phyloP scores from a whole-genome alignment of 2,329 filamentous ascomycete species.

The Plectosphaerella plurivora region DNA sequence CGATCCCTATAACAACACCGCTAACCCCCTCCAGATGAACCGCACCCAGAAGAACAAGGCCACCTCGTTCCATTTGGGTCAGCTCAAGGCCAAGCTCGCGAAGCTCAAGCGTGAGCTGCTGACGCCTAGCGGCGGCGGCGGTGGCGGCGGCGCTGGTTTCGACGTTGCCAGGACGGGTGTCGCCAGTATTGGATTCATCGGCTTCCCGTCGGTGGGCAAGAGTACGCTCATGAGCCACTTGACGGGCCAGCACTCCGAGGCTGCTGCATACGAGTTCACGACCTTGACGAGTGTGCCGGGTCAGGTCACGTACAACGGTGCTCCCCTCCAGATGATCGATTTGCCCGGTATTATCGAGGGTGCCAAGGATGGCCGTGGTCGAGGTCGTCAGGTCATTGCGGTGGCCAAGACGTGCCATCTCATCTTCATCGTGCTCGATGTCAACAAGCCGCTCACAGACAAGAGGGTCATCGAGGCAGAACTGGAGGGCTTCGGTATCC shows the following conservation, averaged over 20 bases:
- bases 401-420: slow-evolving; percentile 98
- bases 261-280: slow-evolving; percentile 96
- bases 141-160: slow-evolving; percentile 83
- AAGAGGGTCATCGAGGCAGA: slow-evolving; percentile 94
- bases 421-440: slow-evolving; percentile 97
- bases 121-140: slow-evolving; percentile 78
- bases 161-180: slow-evolving; percentile 97
- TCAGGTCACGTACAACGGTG: slow-evolving; percentile 93
- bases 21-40: slow-evolving; percentile 65
- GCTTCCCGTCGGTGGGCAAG: slow-evolving; percentile 97
- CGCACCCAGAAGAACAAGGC: slow-evolving; percentile 97
- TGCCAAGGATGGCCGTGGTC: slow-evolving; percentile 95
- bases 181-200: slow-evolving; percentile 94
- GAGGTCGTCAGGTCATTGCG: slow-evolving; percentile 96
- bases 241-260: slow-evolving; percentile 96
- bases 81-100: slow-evolving; percentile 95
- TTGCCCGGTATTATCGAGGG: slow-evolving; percentile 98
- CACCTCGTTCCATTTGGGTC: slow-evolving; percentile 88
- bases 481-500: slow-evolving; percentile 93
- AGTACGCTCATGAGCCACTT: slow-evolving; percentile 94
- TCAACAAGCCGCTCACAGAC: slow-evolving; percentile 96
- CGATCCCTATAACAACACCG: slow-evolving; percentile 1
- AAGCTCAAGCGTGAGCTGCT: slow-evolving; percentile 96
- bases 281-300: slow-evolving; percentile 96
- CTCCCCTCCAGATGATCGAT: slow-evolving; percentile 97